A percentile compares a stretch with the other conserved stretches of the same genome.
phyloP scores from a whole-genome alignment of 805 yeast genomes.

The Cyberlindnera meyerae region DNA sequence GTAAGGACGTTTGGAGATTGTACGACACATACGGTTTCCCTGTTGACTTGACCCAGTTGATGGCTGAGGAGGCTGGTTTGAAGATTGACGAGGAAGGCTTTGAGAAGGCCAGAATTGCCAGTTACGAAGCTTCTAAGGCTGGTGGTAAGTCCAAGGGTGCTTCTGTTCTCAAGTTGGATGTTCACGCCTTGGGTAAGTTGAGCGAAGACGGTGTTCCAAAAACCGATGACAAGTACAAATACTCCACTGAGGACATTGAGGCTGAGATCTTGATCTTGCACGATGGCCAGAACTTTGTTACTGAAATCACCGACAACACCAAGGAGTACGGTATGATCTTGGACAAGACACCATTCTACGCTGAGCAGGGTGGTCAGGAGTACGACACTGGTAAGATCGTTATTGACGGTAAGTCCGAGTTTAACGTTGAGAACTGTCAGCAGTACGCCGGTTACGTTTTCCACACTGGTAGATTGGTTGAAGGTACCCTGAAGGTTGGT shows the following conservation, averaged over 20 bases:
- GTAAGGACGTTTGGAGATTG: constrained; percentile 96
- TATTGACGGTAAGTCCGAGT: constrained; percentile 82
- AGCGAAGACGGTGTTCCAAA: constrained; percentile 60
- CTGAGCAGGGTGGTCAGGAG: constrained; percentile 99
- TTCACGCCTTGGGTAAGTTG: constrained; percentile 77
- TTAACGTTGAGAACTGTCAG: constrained; percentile 89
- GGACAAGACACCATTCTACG: constrained; percentile 91
- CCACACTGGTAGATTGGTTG: constrained; percentile 83
- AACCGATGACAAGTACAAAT: constrained; percentile 82
- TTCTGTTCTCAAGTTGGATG: constrained; percentile 74
- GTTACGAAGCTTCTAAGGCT: constrained; percentile 94
- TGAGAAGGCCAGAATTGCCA: constrained; percentile 82
- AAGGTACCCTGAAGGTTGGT: constrained; percentile 67
- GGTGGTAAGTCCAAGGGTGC: constrained; percentile 59
- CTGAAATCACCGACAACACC: constrained; percentile 38
- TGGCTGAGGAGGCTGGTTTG: constrained; percentile 98
- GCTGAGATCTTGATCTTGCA: constrained; percentile 70
- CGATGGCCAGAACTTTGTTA: constrained; percentile 58
- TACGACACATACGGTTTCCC: constrained; percentile 99
- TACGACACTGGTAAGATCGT: constrained; percentile 91
- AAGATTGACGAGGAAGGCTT: constrained; percentile 89
- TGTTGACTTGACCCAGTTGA: constrained; percentile 91
- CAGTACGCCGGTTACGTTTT: constrained; percentile 90
- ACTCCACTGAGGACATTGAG: constrained; percentile 61
- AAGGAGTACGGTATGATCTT: constrained; percentile 74